Evolutionary conservation across 768 basidiomycete species (phyloP).

Genomic region (Trametes meyenii): DNA sequence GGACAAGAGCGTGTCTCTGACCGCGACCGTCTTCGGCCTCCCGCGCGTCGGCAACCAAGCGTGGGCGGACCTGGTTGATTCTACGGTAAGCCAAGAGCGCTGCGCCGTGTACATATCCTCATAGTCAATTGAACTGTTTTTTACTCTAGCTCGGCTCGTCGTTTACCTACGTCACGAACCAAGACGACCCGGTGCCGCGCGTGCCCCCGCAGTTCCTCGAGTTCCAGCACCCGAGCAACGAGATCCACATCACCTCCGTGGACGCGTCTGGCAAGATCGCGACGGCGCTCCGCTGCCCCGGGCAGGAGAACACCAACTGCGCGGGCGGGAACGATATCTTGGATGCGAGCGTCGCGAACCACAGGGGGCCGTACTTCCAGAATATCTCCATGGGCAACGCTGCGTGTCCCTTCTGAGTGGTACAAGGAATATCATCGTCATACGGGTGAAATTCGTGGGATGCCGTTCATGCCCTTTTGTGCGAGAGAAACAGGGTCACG

Average conservation of each 20-base stretch:
- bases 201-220: constrained; percentile 43
- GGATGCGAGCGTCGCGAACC: constrained; percentile 1
- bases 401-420: neutral
- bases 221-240: constrained; percentile 50
- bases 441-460: neutral
- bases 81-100: constrained; percentile 24
- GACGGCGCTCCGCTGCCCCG: constrained; percentile 27
- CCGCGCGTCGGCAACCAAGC: constrained; percentile 49
- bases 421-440: neutral
- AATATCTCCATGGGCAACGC: constrained; percentile 4
- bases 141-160: constrained; percentile 31
- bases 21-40: constrained; percentile 44
- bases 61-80: constrained; percentile 47
- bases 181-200: constrained; percentile 46
- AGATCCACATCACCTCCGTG: constrained; percentile 44
- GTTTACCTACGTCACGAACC: constrained; percentile 42
- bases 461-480: no score
- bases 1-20: constrained; percentile 37
- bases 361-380: constrained; percentile 2
- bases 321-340: constrained; percentile 12
- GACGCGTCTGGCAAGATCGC: constrained; percentile 28
- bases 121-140: neutral
- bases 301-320: no score
- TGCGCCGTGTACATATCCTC: neutral
- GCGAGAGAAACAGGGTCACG: no score